Evolutionary conservation across 257 asterid genomes (phyloP).

Genomic region (Asclepias syriaca): DNA sequence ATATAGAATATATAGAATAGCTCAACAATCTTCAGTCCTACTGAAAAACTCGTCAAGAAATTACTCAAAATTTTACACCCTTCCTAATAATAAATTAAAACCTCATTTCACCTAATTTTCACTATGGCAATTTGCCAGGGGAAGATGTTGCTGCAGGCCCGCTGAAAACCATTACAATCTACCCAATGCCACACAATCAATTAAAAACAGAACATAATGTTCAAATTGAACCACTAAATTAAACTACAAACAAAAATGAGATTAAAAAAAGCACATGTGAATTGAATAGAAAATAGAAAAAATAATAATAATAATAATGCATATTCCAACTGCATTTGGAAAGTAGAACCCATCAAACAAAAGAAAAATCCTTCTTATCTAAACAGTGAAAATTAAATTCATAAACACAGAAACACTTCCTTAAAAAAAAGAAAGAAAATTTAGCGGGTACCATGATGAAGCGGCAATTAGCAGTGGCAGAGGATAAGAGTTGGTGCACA

Average conservation of each 20-base stretch:
- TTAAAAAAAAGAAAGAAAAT: neutral
- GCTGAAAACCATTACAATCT: neutral
- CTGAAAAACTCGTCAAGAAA: neutral
- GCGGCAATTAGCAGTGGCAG: constrained; percentile 21
- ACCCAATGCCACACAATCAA: neutral
- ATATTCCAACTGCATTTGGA: too few relatives aligned
- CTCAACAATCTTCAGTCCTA: neutral
- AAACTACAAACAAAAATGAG: neutral
- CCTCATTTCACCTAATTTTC: too few relatives aligned
- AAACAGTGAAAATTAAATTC: neutral
- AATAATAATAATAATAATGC: neutral
- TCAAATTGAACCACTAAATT: neutral
- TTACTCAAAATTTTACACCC: neutral
- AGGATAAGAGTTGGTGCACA: constrained; percentile 19
- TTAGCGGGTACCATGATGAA: constrained; percentile 24
- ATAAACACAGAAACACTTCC: neutral
- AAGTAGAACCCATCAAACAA: neutral
- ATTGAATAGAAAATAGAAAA: neutral
- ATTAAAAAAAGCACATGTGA: neutral
- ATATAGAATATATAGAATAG: neutral
- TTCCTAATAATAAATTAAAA: neutral
- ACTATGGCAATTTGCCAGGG: too few relatives aligned
- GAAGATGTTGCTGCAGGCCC: neutral
- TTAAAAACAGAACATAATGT: neutral
- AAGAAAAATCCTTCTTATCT: neutral